These are phyloP conservation scores for Ustilago curta DNA, from an alignment of 1,284 basidiomycete species.

Conservation along the genomic window DNA sequence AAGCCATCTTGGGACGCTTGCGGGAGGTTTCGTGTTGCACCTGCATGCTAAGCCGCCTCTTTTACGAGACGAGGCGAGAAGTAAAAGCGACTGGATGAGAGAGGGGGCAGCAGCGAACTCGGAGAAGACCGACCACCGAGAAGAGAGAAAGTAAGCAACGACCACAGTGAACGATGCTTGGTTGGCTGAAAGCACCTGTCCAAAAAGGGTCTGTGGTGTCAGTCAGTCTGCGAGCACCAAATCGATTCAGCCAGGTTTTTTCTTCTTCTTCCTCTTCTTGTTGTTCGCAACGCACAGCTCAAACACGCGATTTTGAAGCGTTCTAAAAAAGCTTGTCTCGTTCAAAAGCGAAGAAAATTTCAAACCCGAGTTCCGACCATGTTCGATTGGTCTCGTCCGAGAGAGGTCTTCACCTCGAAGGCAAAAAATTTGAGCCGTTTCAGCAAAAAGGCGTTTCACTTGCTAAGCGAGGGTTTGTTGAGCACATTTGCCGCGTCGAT, in stretches of 20 bases:
- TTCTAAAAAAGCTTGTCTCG: too few relatives aligned
- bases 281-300: too few relatives aligned
- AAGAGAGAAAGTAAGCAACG: conserved; percentile 10
- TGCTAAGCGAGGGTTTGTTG: conserved; percentile 3
- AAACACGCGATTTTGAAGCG: too few relatives aligned
- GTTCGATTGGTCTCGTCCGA: background rate
- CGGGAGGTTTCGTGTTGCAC: conserved; percentile 23
- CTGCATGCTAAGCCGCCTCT: conserved; percentile 38
- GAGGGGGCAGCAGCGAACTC: conserved; percentile 10
- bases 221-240: background rate
- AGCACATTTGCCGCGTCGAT: conserved; percentile 4
- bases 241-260: background rate
- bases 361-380: too few relatives aligned
- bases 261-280: too few relatives aligned
- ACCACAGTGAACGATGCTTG: background rate
- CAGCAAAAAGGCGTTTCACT: background rate
- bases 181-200: conserved; percentile 6
- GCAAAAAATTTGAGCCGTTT: background rate
- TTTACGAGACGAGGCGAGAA: conserved; percentile 20
- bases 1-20: conserved; percentile 47
- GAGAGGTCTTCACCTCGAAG: too few relatives aligned
- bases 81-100: conserved; percentile 1
- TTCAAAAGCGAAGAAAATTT: too few relatives aligned
- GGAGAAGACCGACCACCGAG: conserved; percentile 31
- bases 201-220: conserved; percentile 1